Evolutionary conservation across 108 stramenopile species (phyloP), one percentile per base, ranked within the genome.

Genomic region (Seminavis robusta): DNA sequence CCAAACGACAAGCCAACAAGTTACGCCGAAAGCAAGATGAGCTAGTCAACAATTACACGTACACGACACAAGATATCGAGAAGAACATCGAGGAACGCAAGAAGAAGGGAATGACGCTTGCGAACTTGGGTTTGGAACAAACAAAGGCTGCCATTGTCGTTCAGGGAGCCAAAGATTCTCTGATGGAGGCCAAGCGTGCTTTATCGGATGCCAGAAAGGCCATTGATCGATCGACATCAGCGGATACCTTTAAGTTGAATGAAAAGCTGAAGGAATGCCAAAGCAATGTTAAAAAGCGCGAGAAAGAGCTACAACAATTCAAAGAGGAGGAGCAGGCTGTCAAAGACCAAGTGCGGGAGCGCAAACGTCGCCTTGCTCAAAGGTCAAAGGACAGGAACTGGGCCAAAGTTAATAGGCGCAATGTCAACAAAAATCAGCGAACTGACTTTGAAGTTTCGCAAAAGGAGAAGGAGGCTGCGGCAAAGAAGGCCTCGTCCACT

Each of bases 351-450:
- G 84, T 83, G 21, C 60, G 81, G 34, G 61, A 76, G 26, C 79
- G 92, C 8, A 80, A 63, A 38, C 55, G 75, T 32, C 59, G 50
- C 25, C 52, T 90, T 47, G 76, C 67, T 21, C 49, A 48, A 38
- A 76, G 80, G 13, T 52, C 66, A 3, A 88, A 81, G 55, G 70
- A 86, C 54, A 67, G 58, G 32, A 83, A 88, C 37, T 94, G 92
- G 92, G 82, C 73, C 25, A 90, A 88, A 56, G 88, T 94, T 41
- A 94, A 94, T 49, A 60, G 84, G 49, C 81, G 86, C 38, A 86
- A 85, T 20, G 61, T 63, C 33, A 26, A 81, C 49, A 71, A 70
- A 29, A 94, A 94, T 53, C 76, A 82, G 56, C 63, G 59, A 50
- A 74, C 86, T 23, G 92, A 90, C 43, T 73, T 79, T 47, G 77